These are phyloP conservation scores for Globisporangium solare DNA, from an alignment of 352 stramenopile species.

Conservation along the genomic window DNA sequence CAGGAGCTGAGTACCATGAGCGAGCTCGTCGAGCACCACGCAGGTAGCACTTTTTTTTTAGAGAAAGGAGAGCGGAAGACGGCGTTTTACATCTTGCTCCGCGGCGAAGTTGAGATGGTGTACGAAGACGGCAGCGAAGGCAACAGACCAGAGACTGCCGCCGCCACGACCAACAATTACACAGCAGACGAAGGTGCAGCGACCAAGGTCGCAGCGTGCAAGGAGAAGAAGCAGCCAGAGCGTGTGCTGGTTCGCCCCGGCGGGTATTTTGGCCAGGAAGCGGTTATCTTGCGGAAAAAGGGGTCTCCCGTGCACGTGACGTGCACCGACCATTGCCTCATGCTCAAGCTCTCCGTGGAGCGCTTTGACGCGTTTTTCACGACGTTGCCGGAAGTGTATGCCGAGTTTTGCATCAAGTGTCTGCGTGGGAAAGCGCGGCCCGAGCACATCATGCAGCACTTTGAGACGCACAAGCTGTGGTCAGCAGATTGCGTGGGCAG, in stretches of 20 bases:
- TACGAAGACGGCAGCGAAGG: constrained; percentile 20
- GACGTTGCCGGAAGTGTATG: constrained; percentile 45
- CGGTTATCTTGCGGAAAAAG: constrained; percentile 40
- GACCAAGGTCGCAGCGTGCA: constrained; percentile 9
- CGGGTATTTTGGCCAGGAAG: constrained; percentile 65
- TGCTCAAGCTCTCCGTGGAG: constrained; percentile 33
- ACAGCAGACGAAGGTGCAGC: neutral
- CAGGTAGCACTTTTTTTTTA: constrained; percentile 33
- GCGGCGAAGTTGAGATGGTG: constrained; percentile 30
- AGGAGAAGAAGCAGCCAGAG: constrained; percentile 12
- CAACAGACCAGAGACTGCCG: neutral
- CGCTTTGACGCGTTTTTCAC: constrained; percentile 54
- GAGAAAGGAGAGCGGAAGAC: constrained; percentile 19
- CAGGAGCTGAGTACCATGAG: constrained; percentile 55
- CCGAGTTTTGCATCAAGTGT: constrained; percentile 69
- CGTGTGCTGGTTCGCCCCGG: constrained; percentile 37
- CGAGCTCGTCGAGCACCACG: constrained; percentile 38
- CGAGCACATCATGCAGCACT: constrained; percentile 71
- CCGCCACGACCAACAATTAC: neutral
- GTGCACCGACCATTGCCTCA: constrained; percentile 39
- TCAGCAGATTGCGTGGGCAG: constrained; percentile 46
- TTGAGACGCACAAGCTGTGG: constrained; percentile 56
- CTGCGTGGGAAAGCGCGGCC: constrained; percentile 35
- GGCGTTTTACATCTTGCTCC: constrained; percentile 45
- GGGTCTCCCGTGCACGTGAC: constrained; percentile 30